Base-by-base conservation (phyloP, 352 stramenopile species). In the Globisporangium barbulae region DNA sequence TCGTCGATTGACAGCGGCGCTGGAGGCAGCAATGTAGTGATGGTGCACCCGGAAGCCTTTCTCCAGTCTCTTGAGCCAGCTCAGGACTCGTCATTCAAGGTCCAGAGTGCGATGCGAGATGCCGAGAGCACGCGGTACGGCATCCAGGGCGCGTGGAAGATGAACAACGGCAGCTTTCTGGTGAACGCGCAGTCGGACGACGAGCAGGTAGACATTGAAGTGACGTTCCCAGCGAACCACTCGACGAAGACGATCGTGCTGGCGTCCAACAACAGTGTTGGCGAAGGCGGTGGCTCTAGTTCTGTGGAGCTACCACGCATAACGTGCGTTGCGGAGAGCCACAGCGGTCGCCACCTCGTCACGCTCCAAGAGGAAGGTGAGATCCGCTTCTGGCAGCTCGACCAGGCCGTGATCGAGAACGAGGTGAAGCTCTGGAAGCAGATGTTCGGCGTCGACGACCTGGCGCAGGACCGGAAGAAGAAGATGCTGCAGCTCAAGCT, bases 321-420 rank as follows among this genome's bases (percentile, higher is more conserved):
- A 17, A 71, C 83, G 39, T 68, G 64, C 50, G 65, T 74, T 17
- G 69, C 70, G n/a, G 61, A 70, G 31, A 56, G 79, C 10, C 67
- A 77, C 30, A 48, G 63, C 41, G 75, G 69, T 8, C 72, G 76
- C 7, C 71, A 89, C 52, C 65, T 83, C 15, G 52, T 81, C 5
- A 91, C 79, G 5, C 67, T 90, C 9, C 76, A 91, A 60, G 71
- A 82, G 55, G 70, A 84, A 53, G 84, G 84, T n/a, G 45, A 72
- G 17, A 39, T 89, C 8, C 70, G 81, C 5, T 56, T 87, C 10
- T 91, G 82, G 84, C 81, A 91, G 66, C 63, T 93, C 3, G 78
- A 93, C 25, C 58, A 72, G 41, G 56, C 59, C 5, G 58, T 68
- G 12, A 71, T 93, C 28, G 49, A 88, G 21, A 59, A 72, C 1